Percentiles rank a stretch among this genome's conserved stretches.
Conservation (phyloP, 108 stramenopile genomes). For the Cylindrotheca closterium region DNA sequence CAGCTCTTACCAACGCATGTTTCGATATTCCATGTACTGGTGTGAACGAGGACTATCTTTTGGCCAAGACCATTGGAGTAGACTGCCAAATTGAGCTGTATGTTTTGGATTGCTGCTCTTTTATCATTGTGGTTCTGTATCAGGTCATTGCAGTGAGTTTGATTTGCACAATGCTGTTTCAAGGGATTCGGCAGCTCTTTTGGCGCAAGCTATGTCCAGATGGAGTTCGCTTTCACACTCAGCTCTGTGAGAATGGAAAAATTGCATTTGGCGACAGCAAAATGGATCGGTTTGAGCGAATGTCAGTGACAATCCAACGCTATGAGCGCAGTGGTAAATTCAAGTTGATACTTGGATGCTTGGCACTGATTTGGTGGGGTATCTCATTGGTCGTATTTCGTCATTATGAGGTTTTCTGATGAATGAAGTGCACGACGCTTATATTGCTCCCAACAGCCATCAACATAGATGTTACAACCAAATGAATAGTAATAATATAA, state of each 20-base stretch:
- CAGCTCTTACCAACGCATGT: conserved; percentile 14
- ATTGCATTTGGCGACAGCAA: conserved; percentile 18
- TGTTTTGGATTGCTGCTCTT: conserved; percentile 18
- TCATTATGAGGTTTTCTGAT: neutral
- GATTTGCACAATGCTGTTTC: conserved; percentile 31
- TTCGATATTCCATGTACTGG: conserved; percentile 27
- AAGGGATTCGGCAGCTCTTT: conserved; percentile 28
- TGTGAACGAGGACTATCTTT: conserved; percentile 23
- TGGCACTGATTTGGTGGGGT: conserved; percentile 17
- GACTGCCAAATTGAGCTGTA: conserved; percentile 43
- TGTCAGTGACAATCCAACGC: conserved; percentile 19
- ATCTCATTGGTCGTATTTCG: neutral
- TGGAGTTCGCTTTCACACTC: conserved; percentile 22
- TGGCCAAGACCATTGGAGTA: conserved; percentile 17
- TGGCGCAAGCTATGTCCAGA: conserved; percentile 41
- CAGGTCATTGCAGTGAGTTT: conserved; percentile 26
- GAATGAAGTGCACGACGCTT: too few species aligned
- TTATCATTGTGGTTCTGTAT: conserved; percentile 20
- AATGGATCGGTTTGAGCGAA: conserved; percentile 10
- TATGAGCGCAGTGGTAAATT: conserved; percentile 27
- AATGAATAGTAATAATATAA: too few species aligned
- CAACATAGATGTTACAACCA: too few species aligned
- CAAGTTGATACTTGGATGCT: conserved; percentile 12
- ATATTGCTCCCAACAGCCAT: too few species aligned
- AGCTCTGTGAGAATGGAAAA: conserved; percentile 30